A percentile compares a stretch with the other conserved stretches of the same genome.
Evolutionary conservation across 2,329 filamentous ascomycete genomes (phyloP).

Genomic region (Penicillium sp.): DNA sequence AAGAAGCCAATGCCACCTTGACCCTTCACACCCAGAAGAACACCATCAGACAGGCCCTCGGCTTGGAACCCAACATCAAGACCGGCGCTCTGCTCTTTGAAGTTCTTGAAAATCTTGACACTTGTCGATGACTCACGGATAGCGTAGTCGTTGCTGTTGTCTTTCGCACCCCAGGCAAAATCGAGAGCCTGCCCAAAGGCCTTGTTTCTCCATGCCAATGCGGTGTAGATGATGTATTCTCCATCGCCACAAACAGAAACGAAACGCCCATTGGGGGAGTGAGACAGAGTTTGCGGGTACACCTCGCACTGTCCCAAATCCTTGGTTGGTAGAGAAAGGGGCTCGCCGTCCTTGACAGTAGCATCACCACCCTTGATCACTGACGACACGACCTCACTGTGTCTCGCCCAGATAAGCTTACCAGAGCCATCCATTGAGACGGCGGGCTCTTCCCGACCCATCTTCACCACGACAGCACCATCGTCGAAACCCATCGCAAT

Average conservation of each 20-base stretch:
- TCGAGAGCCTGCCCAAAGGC: conserved; percentile 93
- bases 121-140: conserved; percentile 92
- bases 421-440: conserved; percentile 96
- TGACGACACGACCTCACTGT: conserved; percentile 91
- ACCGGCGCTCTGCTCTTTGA: conserved; percentile 83
- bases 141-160: conserved; percentile 97
- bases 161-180: conserved; percentile 95
- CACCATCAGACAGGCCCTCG: conserved; percentile 83
- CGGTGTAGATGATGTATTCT: conserved; percentile 98
- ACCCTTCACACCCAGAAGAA: conserved; percentile 89
- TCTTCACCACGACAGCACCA: conserved; percentile 94
- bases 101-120: conserved; percentile 97
- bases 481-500: conserved; percentile 97
- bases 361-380: conserved; percentile 92
- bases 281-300: conserved; percentile 88
- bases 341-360: conserved; percentile 80
- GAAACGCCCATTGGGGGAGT: conserved; percentile 93
- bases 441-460: conserved; percentile 93
- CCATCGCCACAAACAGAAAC: conserved; percentile 91
- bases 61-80: conserved; percentile 94
- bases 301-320: conserved; percentile 95
- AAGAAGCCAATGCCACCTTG: conserved; percentile 94
- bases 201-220: conserved; percentile 94
- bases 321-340: conserved; percentile 83
- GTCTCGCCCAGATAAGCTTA: conserved; percentile 93